Base-by-base conservation (phyloP, 2,329 filamentous ascomycete genomes). In the Cercospora beticola region DNA sequence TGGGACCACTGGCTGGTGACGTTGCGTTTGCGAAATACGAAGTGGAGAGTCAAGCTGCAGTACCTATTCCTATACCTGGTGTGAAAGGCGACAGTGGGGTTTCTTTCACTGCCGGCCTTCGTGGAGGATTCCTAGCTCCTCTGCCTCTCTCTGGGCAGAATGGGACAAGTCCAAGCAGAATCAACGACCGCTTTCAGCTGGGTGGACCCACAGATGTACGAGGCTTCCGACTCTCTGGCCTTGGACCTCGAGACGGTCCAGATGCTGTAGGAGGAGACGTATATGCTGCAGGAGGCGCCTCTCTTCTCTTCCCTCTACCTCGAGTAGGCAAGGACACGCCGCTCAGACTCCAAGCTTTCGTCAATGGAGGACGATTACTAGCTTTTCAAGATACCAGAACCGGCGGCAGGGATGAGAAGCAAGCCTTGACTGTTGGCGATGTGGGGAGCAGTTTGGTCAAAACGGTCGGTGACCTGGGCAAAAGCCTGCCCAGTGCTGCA, bases 21-120 rank as follows among this genome's bases (percentile, higher is more conserved):
- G 93, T 97, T 1, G 90, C 91, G n/a, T 98, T 97, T 80, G 92
- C 89, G 79, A 99, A 97, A 81, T 89, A 89, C n/a, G 94, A 98
- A 79, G 76, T 94, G 16, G 94, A 98, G 79, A 84, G 92, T 1
- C 89, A 92, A 70, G 88, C 88, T 66, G 93, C 93, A 2, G 69
- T 94, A 0, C 90, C 94, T 0, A 84, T 97, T 23, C 84, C 89
- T 0, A 82, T 95, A 14, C 91, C 91, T 0, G 89, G 90, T 1
- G 79, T 90, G n/a, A 81, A 85, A 71, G 88, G 88, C 28, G 86
- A 88, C 68, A 92, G 90, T 49, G 93, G 94, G 28, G 85, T 97
- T 66, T 94, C 92, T 10, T 85, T 99, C 66, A 94, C 92, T 3
- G 92, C 88, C 16, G 92, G 94, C 14, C 82, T 98, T 65, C 88